Base-by-base conservation (phyloP, 164 flowering plant genomes). In the Sedum album region DNA sequence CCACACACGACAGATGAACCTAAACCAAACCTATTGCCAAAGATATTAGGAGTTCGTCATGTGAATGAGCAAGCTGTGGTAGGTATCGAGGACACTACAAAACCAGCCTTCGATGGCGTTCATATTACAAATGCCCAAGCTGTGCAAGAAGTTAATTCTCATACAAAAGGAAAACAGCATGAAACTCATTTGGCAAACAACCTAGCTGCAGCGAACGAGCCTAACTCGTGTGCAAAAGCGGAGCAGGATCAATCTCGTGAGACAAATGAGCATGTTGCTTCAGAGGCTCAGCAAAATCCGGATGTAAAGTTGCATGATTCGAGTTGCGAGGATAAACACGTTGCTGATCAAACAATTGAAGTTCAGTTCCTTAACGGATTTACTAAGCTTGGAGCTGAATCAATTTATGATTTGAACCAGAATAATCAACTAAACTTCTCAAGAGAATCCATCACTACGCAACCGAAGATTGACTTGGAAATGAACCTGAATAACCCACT, bases 1-100 rank as follows among this genome's bases (percentile, higher is more conserved):
- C 67, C 65, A 15, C 66, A 66, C 28, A 72, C 70, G 6, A 65
- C 42, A 1, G 67, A 65, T 13, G 62, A 57, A 14, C 20, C 62
- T 57, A 57, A 57, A 7, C 1, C 31, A 57, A 57, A 11, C 17
- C 20, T 26, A 57, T 20, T 57, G 62, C 31, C 33, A 11, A 57
- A 28, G 33, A 14, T 26, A 28, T 0, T 13, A 10, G 33, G 62
- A 28, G 15, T 14, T 57, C 62, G 28, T 10, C 31, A 57, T 25
- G 31, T 55, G 25, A 55, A 55, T 55, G 61, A 55, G 17, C 30
- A 55, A 55, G 61, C 30, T 26, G 61, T 11, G 13, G 61, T 6
- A 11, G 15, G 61, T 55, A 7, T 6, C 2, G 31, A 7, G 31
- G 21, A 1, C 17, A 55, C 26, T 55, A 25, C 31, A 49, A 1